Percentiles rank a stretch among this genome's conserved stretches.
Evolutionary conservation across 345 rosid genomes (phyloP).

Genomic region (Mangifera indica): DNA sequence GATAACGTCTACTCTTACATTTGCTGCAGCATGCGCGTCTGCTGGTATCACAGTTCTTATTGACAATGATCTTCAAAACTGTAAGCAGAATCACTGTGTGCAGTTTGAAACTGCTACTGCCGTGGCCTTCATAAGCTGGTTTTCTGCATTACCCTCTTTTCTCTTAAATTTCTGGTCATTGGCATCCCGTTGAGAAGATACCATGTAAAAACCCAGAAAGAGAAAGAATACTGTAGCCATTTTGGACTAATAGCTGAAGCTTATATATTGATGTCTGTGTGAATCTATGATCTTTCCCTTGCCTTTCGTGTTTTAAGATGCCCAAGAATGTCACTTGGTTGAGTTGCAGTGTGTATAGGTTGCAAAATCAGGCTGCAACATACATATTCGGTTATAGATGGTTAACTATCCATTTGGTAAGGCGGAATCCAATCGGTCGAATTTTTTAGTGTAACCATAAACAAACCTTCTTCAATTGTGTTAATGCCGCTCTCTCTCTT

Average conservation of each 20-base stretch:
- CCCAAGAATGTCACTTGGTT: neutral
- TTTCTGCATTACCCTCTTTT: slow-evolving; percentile 61
- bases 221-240: neutral
- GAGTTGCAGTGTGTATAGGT: slow-evolving; percentile 18
- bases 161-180: slow-evolving; percentile 70
- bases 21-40: slow-evolving; percentile 81
- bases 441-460: neutral
- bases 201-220: slow-evolving; percentile 4
- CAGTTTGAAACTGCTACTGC: slow-evolving; percentile 76
- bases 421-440: slow-evolving; percentile 1
- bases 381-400: neutral
- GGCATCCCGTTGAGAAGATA: slow-evolving; percentile 47
- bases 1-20: slow-evolving; percentile 68
- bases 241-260: neutral
- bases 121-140: slow-evolving; percentile 76
- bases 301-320: neutral
- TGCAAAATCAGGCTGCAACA: slow-evolving; percentile 14
- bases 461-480: neutral
- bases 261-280: neutral
- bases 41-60: slow-evolving; percentile 83
- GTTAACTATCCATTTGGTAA: neutral
- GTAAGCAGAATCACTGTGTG: slow-evolving; percentile 51
- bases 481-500: neutral
- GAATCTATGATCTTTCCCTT: neutral
- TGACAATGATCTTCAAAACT: slow-evolving; percentile 61